Percentiles rank a stretch among this genome's conserved stretches.
Conservation (phyloP, 1,139 yeast genomes). For the Ogataea hybrid region DNA sequence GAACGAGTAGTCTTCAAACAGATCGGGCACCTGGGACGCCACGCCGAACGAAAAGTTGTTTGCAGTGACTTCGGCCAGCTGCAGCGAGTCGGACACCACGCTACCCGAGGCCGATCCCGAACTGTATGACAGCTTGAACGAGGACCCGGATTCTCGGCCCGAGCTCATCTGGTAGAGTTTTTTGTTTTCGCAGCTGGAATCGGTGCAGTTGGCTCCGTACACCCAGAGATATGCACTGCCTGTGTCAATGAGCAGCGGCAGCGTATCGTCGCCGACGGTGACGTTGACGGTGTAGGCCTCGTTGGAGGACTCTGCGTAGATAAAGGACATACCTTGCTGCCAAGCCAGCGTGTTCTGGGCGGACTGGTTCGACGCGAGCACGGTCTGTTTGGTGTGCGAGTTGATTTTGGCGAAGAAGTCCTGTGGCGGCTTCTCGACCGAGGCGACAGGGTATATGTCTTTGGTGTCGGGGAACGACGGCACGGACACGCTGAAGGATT, state of each 20-base stretch:
- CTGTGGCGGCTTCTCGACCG: conserved; percentile 14
- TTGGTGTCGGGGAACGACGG: conserved; percentile 13
- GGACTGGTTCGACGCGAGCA: conserved; percentile 6
- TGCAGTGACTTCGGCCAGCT: conserved; percentile 42
- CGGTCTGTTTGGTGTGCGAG: conserved; percentile 10
- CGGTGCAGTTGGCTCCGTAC: conserved; percentile 50
- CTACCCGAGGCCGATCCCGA: conserved; percentile 56
- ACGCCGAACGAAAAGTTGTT: conserved; percentile 48
- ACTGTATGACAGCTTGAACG: conserved; percentile 51
- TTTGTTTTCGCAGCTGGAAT: conserved; percentile 43
- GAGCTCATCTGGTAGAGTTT: conserved; percentile 31
- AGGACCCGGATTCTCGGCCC: conserved; percentile 21
- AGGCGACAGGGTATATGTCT: conserved; percentile 18
- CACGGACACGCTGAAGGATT: conserved; percentile 10
- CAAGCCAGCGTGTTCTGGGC: conserved; percentile 12
- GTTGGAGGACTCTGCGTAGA: conserved; percentile 29
- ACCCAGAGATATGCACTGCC: conserved; percentile 69
- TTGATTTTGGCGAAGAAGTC: conserved; percentile 1
- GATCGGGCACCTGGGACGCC: conserved; percentile 51
- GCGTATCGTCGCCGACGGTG: conserved; percentile 38
- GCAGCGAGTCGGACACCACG: conserved; percentile 40
- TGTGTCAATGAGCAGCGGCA: conserved; percentile 58
- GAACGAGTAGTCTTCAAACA: conserved; percentile 51
- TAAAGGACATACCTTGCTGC: conserved; percentile 25
- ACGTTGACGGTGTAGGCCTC: conserved; percentile 38